A percentile compares a stretch with the other conserved stretches of the same genome.
Evolutionary conservation across 2,329 filamentous ascomycete species (phyloP).

Genomic region (Colletotrichum horii): DNA sequence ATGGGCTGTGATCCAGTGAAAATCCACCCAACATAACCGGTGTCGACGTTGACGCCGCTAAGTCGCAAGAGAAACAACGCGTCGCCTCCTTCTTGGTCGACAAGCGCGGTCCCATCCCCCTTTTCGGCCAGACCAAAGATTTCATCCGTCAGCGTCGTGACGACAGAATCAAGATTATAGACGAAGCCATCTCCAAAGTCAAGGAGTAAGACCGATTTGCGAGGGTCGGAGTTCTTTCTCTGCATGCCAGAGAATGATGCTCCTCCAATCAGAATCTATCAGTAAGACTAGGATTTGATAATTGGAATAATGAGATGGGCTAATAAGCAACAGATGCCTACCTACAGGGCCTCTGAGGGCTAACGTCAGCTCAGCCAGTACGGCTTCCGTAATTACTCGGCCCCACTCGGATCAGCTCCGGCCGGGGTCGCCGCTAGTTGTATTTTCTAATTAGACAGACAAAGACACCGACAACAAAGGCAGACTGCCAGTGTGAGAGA

Average conservation of each 20-base stretch:
- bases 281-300: neutral
- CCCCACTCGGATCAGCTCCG: neutral
- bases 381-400: neutral
- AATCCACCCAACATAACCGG: neutral
- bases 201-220: neutral
- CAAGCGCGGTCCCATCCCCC: neutral
- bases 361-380: neutral
- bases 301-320: neutral
- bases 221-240: neutral
- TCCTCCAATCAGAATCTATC: neutral
- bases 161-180: neutral
- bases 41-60: neutral
- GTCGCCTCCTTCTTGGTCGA: neutral
- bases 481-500: neutral
- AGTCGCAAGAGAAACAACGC: neutral
- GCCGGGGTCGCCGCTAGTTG: neutral
- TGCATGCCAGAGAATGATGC: neutral
- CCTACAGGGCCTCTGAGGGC: neutral
- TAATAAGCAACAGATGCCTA: neutral
- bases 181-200: neutral
- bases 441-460: neutral
- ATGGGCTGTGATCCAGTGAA: neutral
- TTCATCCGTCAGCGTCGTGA: neutral
- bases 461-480: neutral
- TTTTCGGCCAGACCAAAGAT: neutral